These are phyloP conservation scores for Picea glauca DNA, from an alignment of 75 land plant genomes.

Conservation along the genomic window DNA sequence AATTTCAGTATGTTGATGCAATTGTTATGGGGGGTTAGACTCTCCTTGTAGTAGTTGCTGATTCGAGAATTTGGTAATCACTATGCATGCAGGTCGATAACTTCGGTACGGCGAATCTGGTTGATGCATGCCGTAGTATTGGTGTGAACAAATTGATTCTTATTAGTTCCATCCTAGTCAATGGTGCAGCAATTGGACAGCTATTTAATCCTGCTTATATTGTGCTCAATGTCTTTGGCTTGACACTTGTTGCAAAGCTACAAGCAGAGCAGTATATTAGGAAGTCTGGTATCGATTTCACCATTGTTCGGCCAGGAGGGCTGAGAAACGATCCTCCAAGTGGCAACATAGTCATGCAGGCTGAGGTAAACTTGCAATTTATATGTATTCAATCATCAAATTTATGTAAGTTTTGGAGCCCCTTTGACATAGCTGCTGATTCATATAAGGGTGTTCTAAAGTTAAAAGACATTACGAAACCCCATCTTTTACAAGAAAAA, in stretches of 20 bases:
- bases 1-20: not conserved
- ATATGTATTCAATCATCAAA: not conserved
- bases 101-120: conserved; percentile 84
- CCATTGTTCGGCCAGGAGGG: conserved; percentile 94
- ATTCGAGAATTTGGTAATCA: not conserved
- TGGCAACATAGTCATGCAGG: conserved; percentile 69
- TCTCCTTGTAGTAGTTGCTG: not conserved
- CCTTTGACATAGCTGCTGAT: not conserved
- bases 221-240: conserved; percentile 79
- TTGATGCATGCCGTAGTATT: conserved; percentile 73
- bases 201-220: conserved; percentile 88
- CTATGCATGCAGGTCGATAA: conserved; percentile 73
- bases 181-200: conserved; percentile 96
- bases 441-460: not conserved
- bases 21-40: not conserved
- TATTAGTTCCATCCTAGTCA: conserved; percentile 82
- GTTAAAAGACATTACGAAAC: not conserved
- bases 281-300: conserved; percentile 85
- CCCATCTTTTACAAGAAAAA: not conserved
- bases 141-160: conserved; percentile 71
- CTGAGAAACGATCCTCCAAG: conserved; percentile 74
- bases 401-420: not conserved
- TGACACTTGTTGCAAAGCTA: conserved; percentile 83
- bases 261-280: conserved; percentile 89
- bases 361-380: conserved; percentile 49